These are phyloP conservation scores for Colletotrichum tofieldiae DNA, from an alignment of 2,329 filamentous ascomycete genomes.

Conservation along the genomic window DNA sequence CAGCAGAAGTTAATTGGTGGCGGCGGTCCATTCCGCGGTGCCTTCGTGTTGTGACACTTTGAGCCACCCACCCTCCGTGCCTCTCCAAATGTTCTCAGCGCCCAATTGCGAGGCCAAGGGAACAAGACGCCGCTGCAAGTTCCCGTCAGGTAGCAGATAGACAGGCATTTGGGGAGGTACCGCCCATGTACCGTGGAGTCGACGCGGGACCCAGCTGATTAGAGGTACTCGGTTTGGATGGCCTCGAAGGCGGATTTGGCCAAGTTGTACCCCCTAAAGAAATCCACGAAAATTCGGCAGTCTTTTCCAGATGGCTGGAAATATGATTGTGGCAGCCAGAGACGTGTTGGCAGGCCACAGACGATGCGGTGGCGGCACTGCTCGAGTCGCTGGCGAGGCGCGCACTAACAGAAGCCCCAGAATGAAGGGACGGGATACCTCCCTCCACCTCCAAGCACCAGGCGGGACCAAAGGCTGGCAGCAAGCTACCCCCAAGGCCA, in stretches of 20 bases:
- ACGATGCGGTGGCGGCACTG: conserved; percentile 29
- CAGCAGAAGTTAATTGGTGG: conserved; percentile 39
- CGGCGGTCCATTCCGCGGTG: conserved; percentile 20
- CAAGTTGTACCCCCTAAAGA: neutral
- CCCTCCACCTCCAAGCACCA: conserved; percentile 19
- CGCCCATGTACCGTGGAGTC: conserved; percentile 16
- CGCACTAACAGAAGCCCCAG: conserved; percentile 34
- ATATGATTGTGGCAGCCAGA: neutral
- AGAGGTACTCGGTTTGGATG: neutral
- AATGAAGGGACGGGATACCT: conserved; percentile 29
- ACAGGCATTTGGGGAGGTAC: conserved; percentile 32
- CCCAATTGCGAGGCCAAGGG: conserved; percentile 26
- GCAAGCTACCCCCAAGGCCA: conserved; percentile 38
- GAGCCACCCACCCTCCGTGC: conserved; percentile 9
- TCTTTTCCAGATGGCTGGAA: neutral
- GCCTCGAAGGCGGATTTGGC: too few relatives aligned
- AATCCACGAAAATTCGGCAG: neutral
- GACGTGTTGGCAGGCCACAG: neutral
- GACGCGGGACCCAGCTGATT: conserved; percentile 17
- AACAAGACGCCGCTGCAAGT: conserved; percentile 33
- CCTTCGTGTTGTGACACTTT: conserved; percentile 12
- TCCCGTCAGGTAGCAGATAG: conserved; percentile 36
- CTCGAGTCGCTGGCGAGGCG: neutral
- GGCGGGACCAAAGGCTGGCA: conserved; percentile 33
- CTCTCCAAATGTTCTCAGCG: conserved; percentile 2